phyloP scores from a whole-genome alignment of 345 rosid species.

The Pistacia integerrima region DNA sequence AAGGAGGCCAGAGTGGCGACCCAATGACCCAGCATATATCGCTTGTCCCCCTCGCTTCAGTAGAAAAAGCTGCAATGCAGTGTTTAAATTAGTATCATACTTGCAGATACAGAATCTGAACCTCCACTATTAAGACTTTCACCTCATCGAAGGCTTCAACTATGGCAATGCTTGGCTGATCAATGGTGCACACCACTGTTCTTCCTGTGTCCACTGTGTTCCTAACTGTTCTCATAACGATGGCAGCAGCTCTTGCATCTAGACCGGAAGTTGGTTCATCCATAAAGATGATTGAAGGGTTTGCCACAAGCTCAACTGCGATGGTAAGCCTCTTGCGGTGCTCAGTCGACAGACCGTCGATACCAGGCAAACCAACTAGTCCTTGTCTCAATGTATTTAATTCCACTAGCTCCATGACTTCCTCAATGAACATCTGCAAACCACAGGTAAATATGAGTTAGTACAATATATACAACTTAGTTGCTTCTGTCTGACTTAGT shows the following conservation, averaged over 20 bases:
- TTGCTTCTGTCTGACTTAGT: constrained; percentile 34
- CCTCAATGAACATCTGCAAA: constrained; percentile 75
- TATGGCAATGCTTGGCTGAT: constrained; percentile 92
- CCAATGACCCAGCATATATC: constrained; percentile 56
- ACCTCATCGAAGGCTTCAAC: constrained; percentile 97
- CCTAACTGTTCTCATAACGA: constrained; percentile 89
- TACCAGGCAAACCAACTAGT: constrained; percentile 85
- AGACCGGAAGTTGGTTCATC: constrained; percentile 97
- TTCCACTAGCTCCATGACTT: constrained; percentile 94
- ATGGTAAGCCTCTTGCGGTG: constrained; percentile 90
- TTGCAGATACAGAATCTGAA: too few species aligned
- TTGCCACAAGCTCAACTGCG: constrained; percentile 92
- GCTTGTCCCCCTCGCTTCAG: constrained; percentile 56
- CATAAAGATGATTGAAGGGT: constrained; percentile 92
- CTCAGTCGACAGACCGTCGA: constrained; percentile 82
- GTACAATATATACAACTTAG: background rate
- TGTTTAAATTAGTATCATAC: background rate
- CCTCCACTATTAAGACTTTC: background rate
- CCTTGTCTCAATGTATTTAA: constrained; percentile 59
- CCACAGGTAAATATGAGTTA: background rate
- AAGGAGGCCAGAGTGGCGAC: constrained; percentile 40
- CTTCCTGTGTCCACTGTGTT: constrained; percentile 93
- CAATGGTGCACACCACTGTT: constrained; percentile 92
- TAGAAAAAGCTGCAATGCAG: constrained; percentile 41
- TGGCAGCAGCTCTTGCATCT: constrained; percentile 96